Conservation (phyloP, 225 moss, liverwort and hornwort genomes). For the Rhytidiadelphus loreus region DNA sequence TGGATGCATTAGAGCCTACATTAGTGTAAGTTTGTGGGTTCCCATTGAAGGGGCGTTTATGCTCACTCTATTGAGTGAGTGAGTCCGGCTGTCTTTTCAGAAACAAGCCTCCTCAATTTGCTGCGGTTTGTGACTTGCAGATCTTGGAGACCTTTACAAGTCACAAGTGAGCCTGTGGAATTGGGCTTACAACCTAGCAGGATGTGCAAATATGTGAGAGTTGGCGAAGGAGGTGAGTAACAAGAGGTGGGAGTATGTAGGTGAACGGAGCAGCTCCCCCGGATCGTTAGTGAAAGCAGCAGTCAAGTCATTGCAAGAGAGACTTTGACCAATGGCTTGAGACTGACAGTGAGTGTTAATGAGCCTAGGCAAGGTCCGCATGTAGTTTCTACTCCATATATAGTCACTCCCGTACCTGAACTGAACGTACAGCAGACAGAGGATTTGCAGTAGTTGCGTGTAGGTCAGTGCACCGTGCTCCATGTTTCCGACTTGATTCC, state of each 20-base stretch:
- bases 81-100: neutral
- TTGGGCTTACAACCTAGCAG: neutral
- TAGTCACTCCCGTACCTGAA: neutral
- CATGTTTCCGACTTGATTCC: neutral
- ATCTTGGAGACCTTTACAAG: neutral
- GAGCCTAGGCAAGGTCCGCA: neutral
- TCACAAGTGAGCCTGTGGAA: neutral
- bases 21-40: neutral
- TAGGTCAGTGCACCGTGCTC: neutral
- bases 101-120: neutral
- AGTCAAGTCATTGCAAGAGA: neutral
- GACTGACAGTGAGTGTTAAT: neutral
- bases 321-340: neutral
- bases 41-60: neutral
- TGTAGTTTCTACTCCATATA: no score
- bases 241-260: neutral
- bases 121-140: neutral
- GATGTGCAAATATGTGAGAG: neutral
- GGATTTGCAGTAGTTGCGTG: neutral
- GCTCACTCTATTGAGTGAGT: neutral
- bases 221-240: neutral
- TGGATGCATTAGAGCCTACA: neutral
- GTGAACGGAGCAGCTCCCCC: neutral
- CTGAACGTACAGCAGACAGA: neutral
- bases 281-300: neutral